Percentiles rank a stretch among this genome's conserved stretches.
These are phyloP conservation scores for Diutina mesorugosa DNA, from an alignment of 1,139 yeast genomes.

Conservation along the genomic window DNA sequence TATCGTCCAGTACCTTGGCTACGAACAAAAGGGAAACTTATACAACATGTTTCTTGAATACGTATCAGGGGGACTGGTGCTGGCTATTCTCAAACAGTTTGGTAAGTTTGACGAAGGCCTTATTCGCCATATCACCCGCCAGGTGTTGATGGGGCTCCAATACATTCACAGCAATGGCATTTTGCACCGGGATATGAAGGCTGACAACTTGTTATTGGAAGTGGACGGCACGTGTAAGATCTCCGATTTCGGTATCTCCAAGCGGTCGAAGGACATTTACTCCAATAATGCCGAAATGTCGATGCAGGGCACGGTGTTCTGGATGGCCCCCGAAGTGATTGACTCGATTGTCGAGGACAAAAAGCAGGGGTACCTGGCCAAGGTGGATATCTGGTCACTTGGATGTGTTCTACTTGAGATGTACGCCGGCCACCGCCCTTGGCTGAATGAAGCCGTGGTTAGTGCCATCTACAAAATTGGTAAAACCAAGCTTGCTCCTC, in stretches of 20 bases:
- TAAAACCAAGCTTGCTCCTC: slow-evolving; percentile 75
- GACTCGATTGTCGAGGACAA: slow-evolving; percentile 64
- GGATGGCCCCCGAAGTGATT: slow-evolving; percentile 99
- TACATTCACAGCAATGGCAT: slow-evolving; percentile 83
- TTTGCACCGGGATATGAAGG: slow-evolving; percentile 89
- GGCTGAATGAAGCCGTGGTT: slow-evolving; percentile 71
- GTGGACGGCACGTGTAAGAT: slow-evolving; percentile 92
- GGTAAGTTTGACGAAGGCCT: slow-evolving; percentile 78
- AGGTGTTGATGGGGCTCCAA: slow-evolving; percentile 71
- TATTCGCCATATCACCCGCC: slow-evolving; percentile 62
- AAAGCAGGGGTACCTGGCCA: slow-evolving; percentile 91
- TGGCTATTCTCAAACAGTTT: slow-evolving; percentile 68
- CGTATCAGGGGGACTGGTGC: slow-evolving; percentile 96
- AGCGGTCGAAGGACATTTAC: slow-evolving; percentile 75
- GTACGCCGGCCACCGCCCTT: slow-evolving; percentile 79
- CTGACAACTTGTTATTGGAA: slow-evolving; percentile 83
- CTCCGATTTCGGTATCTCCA: slow-evolving; percentile 94
- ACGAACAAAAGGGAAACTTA: slow-evolving; percentile 62
- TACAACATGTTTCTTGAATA: slow-evolving; percentile 86
- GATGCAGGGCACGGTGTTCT: slow-evolving; percentile 88
- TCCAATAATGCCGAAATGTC: slow-evolving; percentile 92
- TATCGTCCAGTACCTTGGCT: slow-evolving; percentile 91
- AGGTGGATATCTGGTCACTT: slow-evolving; percentile 83
- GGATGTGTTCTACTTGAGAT: slow-evolving; percentile 96
- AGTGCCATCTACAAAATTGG: slow-evolving; percentile 71